Base-by-base conservation (phyloP, 108 stramenopile genomes). In the Nitzschia putrida region DNA sequence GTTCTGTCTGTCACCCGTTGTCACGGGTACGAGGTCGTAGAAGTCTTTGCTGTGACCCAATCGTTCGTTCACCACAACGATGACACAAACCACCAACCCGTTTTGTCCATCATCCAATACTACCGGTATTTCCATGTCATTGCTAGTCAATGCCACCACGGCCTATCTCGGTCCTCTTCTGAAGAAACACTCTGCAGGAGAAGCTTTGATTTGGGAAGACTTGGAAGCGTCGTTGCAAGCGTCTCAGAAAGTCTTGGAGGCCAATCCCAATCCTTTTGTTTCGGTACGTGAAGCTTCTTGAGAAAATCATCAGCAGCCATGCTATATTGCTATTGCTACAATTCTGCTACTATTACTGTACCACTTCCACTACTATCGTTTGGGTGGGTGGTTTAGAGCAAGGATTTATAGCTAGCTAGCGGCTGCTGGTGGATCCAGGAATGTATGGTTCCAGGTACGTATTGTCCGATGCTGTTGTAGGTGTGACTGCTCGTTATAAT, bases 121-220 rank as follows among this genome's bases (percentile, higher is more conserved):
- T 11, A 44, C 13, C 13, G 44, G 47, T 18, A 49, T 49, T 49
- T 13, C 44, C 47, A 77, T 77, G 76, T 70, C 76, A 10, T 44
- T 77, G 14, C 26, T 77, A n/a, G 16, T 38, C 13, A 55, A 69
- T 38, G 69, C 69, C 6, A 51, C 37, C 6, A 58, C 49, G 8
- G 76, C 76, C 55, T 77, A 77, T 44, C 57, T 77, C 7, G 54
- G 38, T 16, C 76, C 76, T 9, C 64, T 77, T 18, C 51, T 77
- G 68, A 65, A 77, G 51, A 77, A 77, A 53, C 76, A 77, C 41
- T 14, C 50, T 53, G 69, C 61, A 8, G 76, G 76, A n/a, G 18
- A 56, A 37, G 22, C 60, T 9, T 20, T 77, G 7, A 51, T 58
- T 8, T 77, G 76, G 76, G 69, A 77, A 53, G 76, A 77, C 57